Base-by-base conservation (phyloP, 208 protist species). In the Trypanosoma theileri region DNA sequence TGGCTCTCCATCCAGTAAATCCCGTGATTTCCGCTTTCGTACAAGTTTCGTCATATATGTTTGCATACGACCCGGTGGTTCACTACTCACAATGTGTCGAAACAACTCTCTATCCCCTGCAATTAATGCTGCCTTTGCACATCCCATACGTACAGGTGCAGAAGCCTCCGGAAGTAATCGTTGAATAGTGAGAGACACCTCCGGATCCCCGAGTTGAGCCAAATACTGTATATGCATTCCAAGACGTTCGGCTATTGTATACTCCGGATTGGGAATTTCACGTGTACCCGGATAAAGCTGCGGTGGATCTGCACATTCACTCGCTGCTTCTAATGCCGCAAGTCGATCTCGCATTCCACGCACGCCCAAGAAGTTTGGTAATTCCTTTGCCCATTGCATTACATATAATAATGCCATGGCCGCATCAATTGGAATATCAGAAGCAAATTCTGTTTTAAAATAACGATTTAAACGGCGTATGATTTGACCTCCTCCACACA, bases 211-310 rank as follows among this genome's bases (percentile, higher is more conserved):
- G 9, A 96, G 79, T 40, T 94, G 78, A 35, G 76, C 83, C 44
- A 93, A 59, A 79, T 96, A 96, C 75, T 96, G 92, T 8, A 96
- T 45, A 67, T 96, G 88, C 92, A 96, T 96, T 4, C 92, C 92
- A 3, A 96, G 73, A 19, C 89, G 82, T 79, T 96, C 92, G 50
- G 76, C 59, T 0, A 78, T 53, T 22, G 84, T 93, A 79, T 95
- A 96, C 78, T 95, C 85, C 0, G 92, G 92, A 69, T 94, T 96
- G 4, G 92, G 92, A 59, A 96, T 81, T 78, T 96, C 92, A 13
- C 86, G 69, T 8, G 92, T 96, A 56, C 77, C 82, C 1, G 92
- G 92, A 75, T 96, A 96, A 9, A 95, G 62, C 58, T 71, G 84
- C 63, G 51, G 56, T 1, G 46, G 48, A 45, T 73, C 67, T 3